phyloP scores from a whole-genome alignment of 2,329 filamentous ascomycete genomes.

The Alternaria sp. region DNA sequence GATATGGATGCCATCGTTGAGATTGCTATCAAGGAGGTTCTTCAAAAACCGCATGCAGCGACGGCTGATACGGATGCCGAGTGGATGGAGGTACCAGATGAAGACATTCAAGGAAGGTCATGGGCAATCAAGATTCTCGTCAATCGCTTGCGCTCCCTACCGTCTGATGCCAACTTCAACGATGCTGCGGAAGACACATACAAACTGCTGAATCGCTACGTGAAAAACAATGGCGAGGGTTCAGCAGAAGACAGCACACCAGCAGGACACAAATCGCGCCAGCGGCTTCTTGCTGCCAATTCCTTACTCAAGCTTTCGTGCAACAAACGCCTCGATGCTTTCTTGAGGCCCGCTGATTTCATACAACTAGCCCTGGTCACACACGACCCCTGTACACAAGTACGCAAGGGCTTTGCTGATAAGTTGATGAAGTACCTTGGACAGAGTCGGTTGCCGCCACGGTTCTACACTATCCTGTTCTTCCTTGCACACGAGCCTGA shows the following conservation, averaged over 20 bases:
- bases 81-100: slow-evolving; percentile 69
- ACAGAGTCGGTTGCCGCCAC: slow-evolving; percentile 70
- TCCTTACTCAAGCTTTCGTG: slow-evolving; percentile 83
- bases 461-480: slow-evolving; percentile 92
- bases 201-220: slow-evolving; percentile 78
- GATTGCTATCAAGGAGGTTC: slow-evolving; percentile 76
- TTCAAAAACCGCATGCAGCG: slow-evolving; percentile 71
- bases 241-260: slow-evolving; percentile 77
- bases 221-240: slow-evolving; percentile 80
- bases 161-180: slow-evolving; percentile 55
- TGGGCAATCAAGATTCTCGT: slow-evolving; percentile 85
- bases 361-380: slow-evolving; percentile 81
- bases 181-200: slow-evolving; percentile 72
- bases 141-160: slow-evolving; percentile 76
- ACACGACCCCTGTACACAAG: slow-evolving; percentile 77
- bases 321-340: slow-evolving; percentile 75
- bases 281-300: slow-evolving; percentile 82
- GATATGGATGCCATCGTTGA: slow-evolving; percentile 79
- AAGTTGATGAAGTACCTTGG: slow-evolving; percentile 92
- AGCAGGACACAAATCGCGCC: slow-evolving; percentile 76
- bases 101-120: slow-evolving; percentile 83
- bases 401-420: slow-evolving; percentile 80
- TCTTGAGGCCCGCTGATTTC: slow-evolving; percentile 77
- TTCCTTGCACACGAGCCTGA: slow-evolving; percentile 90
- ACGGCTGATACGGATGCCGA: slow-evolving; percentile 61